Conservation (phyloP, 805 yeast genomes). For the Babjeviella inositovora region DNA sequence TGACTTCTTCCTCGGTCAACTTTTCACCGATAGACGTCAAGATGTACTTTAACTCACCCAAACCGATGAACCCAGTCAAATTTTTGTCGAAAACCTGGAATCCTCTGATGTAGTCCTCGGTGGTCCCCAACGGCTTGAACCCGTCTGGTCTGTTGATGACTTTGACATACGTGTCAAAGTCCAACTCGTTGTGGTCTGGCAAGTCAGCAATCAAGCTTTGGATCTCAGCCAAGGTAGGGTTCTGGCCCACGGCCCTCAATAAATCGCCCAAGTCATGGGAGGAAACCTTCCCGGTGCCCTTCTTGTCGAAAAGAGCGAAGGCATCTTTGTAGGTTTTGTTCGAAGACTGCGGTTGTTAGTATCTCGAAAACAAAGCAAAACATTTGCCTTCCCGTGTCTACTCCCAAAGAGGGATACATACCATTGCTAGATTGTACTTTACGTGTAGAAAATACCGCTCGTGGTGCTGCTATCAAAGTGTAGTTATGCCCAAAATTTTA, state of each 20-base stretch:
- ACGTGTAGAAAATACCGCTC: no score
- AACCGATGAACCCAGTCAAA: conserved; percentile 88
- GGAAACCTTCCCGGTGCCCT: conserved; percentile 87
- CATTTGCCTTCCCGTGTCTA: no score
- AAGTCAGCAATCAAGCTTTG: conserved; percentile 29
- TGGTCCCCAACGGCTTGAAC: conserved; percentile 77
- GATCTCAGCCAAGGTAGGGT: conserved; percentile 89
- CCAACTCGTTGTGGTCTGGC: conserved; percentile 37
- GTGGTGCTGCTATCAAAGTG: no score
- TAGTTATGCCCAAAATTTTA: no score
- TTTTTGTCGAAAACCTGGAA: conserved; percentile 98
- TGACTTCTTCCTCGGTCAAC: conserved; percentile 79
- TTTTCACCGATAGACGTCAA: conserved; percentile 94
- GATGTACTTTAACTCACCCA: conserved; percentile 91
- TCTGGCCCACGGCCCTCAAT: conserved; percentile 94
- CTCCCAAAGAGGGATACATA: no score
- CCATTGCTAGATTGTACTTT: no score
- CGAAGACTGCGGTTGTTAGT: no score
- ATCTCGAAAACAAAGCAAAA: no score
- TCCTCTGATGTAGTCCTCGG: conserved; percentile 69
- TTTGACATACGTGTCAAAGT: conserved; percentile 62
- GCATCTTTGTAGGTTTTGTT: conserved; percentile 73
- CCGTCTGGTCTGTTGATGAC: conserved; percentile 79
- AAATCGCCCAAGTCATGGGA: conserved; percentile 79
- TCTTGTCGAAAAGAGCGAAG: conserved; percentile 89